Evolutionary conservation across 495 filamentous ascomycete species (phyloP).

Genomic region (Talaromyces proteolyticus): DNA sequence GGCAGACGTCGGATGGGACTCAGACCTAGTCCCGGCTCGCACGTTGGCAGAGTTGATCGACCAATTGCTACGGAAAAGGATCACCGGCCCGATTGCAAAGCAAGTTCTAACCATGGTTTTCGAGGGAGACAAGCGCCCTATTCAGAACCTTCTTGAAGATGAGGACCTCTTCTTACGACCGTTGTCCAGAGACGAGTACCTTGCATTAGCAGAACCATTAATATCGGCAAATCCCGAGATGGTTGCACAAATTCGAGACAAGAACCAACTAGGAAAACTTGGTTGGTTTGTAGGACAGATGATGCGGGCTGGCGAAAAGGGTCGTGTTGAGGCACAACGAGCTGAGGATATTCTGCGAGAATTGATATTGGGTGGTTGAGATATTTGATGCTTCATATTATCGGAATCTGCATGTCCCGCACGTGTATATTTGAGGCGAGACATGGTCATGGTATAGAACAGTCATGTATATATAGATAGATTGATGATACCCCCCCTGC

Average conservation of each 20-base stretch:
- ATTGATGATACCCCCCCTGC: conserved; percentile 3
- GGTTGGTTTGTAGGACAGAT: conserved; percentile 89
- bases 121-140: conserved; percentile 40
- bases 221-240: conserved; percentile 50
- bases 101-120: conserved; percentile 61
- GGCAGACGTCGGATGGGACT: conserved; percentile 43
- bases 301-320: conserved; percentile 71
- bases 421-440: too few relatives aligned
- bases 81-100: conserved; percentile 75
- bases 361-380: conserved; percentile 45
- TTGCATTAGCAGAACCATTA: conserved; percentile 32
- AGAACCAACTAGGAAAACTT: conserved; percentile 68
- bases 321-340: conserved; percentile 67
- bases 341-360: conserved; percentile 62
- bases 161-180: conserved; percentile 62
- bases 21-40: conserved; percentile 48
- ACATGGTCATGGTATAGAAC: too few relatives aligned
- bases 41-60: conserved; percentile 63
- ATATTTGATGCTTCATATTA: too few relatives aligned
- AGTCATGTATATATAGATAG: too few relatives aligned
- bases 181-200: conserved; percentile 41
- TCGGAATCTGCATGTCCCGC: too few relatives aligned
- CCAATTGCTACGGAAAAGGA: conserved; percentile 55
- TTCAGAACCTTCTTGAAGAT: conserved; percentile 57
- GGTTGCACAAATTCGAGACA: conserved; percentile 59